phyloP scores from a whole-genome alignment of 768 basidiomycete genomes.

The Tricholoma hemisulphureum region DNA sequence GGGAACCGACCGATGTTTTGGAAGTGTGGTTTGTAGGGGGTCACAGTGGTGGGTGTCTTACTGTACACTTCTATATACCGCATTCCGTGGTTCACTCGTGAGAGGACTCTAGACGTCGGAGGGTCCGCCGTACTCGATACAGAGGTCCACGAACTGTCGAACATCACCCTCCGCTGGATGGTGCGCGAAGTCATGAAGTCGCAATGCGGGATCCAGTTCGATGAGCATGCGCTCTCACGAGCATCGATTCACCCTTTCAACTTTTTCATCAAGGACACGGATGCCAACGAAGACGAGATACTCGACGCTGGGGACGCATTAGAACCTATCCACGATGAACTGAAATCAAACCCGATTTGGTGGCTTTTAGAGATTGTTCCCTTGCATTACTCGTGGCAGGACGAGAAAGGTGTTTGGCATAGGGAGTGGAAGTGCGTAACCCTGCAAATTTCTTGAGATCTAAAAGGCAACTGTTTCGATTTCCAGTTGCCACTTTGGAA shows the following conservation, averaged over 20 bases:
- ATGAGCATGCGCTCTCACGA: conserved; percentile 43
- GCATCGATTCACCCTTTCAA: conserved; percentile 34
- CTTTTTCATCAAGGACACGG: conserved; percentile 8
- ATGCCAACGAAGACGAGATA: conserved; percentile 10
- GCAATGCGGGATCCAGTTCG: conserved; percentile 61
- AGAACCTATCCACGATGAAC: conserved; percentile 53
- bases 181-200: conserved; percentile 59
- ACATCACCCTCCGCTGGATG: conserved; percentile 79
- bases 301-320: conserved; percentile 39
- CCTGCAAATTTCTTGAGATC: not conserved
- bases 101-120: conserved; percentile 54
- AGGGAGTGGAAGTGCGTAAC: conserved; percentile 49
- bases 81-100: not conserved
- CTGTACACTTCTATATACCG: not conserved
- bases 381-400: conserved; percentile 53
- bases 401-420: conserved; percentile 54
- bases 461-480: not conserved
- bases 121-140: conserved; percentile 56
- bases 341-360: conserved; percentile 50
- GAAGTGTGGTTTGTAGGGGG: conserved; percentile 84
- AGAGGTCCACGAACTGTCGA: conserved; percentile 44
- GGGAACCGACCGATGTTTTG: conserved; percentile 45
- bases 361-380: conserved; percentile 75
- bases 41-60: conserved; percentile 54
- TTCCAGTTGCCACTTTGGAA: conserved; percentile 53